Percentiles rank a stretch among this genome's conserved stretches.
Evolutionary conservation across 2,329 filamentous ascomycete species (phyloP).

Genomic region (Ceratocystis eucalypticola): DNA sequence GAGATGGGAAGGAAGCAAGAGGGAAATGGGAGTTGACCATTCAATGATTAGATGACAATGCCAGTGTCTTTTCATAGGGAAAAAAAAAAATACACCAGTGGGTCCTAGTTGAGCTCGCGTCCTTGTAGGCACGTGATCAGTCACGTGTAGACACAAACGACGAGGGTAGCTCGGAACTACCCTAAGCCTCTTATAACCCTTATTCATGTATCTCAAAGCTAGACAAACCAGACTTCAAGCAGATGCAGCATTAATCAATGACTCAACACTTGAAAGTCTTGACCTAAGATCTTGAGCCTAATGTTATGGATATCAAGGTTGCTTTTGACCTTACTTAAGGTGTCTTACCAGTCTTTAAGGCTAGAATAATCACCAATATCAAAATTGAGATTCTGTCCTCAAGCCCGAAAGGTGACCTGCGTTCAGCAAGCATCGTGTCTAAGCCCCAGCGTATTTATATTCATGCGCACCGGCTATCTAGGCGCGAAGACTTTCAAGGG

Average conservation of each 20-base stretch:
- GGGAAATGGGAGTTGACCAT: not conserved
- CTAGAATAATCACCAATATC: not conserved
- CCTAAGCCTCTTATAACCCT: not conserved
- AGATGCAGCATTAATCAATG: no score
- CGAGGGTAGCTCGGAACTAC: not conserved
- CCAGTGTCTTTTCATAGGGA: not conserved
- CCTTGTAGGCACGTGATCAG: not conserved
- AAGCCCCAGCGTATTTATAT: no score
- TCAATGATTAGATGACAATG: not conserved
- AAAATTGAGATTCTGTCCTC: not conserved
- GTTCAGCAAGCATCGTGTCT: no score
- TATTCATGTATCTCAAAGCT: not conserved
- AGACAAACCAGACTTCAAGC: not conserved
- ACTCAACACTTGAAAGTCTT: no score
- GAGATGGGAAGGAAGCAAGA: not conserved
- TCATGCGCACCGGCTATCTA: no score
- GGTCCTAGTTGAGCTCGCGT: conserved; percentile 12
- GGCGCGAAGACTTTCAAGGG: not conserved
- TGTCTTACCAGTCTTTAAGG: not conserved
- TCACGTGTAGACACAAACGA: not conserved
- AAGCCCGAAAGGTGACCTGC: no score
- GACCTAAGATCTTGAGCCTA: no score
- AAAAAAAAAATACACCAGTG: conserved; percentile 15
- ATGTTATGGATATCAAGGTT: no score
- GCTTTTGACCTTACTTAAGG: no score